These are phyloP conservation scores for Whalleya microplaca DNA, from an alignment of 2,329 filamentous ascomycete genomes.

Conservation along the genomic window DNA sequence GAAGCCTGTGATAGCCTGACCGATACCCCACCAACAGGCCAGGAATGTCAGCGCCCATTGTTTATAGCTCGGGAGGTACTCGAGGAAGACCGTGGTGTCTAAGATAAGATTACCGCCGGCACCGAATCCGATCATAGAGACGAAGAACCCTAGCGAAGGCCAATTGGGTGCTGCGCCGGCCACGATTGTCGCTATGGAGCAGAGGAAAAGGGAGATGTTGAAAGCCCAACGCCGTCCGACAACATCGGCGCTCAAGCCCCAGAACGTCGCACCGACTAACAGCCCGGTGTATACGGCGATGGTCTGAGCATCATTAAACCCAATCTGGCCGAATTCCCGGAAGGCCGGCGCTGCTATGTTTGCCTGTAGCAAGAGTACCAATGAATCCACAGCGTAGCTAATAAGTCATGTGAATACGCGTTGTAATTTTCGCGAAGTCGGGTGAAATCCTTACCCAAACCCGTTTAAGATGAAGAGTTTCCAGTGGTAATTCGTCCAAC, in stretches of 20 bases:
- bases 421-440: neutral
- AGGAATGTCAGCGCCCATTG: conserved; percentile 70
- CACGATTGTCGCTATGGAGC: conserved; percentile 63
- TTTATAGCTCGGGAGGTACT: conserved; percentile 52
- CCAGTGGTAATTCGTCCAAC: conserved; percentile 49
- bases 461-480: conserved; percentile 65
- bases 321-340: conserved; percentile 59
- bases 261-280: conserved; percentile 64
- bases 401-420: conserved; percentile 10
- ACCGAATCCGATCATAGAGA: conserved; percentile 66
- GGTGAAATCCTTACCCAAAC: conserved; percentile 50
- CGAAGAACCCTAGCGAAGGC: conserved; percentile 65
- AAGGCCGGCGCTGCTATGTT: conserved; percentile 63
- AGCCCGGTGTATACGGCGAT: conserved; percentile 59
- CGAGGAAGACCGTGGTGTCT: conserved; percentile 58
- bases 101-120: conserved; percentile 66
- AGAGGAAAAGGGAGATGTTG: conserved; percentile 67
- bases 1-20: conserved; percentile 51
- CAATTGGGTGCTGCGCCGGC: conserved; percentile 71
- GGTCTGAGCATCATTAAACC: conserved; percentile 61
- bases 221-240: conserved; percentile 71
- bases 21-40: conserved; percentile 58
- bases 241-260: conserved; percentile 69
- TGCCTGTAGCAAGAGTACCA: conserved; percentile 63
- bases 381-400: conserved; percentile 60